phyloP scores from a whole-genome alignment of 2,329 filamentous ascomycete species.

The Fusarium dimerum region DNA sequence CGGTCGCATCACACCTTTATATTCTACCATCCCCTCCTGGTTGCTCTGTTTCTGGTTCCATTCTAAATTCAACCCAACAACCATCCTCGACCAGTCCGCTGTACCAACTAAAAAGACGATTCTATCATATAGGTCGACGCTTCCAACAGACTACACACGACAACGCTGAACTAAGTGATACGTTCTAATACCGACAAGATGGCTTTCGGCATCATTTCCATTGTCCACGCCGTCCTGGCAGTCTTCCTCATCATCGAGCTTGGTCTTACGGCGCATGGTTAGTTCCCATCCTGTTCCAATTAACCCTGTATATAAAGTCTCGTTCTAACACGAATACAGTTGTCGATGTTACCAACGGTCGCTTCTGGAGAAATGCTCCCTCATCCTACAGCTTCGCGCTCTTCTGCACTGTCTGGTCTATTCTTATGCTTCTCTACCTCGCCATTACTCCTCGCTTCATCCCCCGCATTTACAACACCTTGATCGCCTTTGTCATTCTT shows the following conservation, averaged over 20 bases:
- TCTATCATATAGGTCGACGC: neutral
- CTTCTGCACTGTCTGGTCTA: slow-evolving; percentile 76
- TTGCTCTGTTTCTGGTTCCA: too few relatives aligned
- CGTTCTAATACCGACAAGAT: slow-evolving; percentile 34
- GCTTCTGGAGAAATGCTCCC: slow-evolving; percentile 41
- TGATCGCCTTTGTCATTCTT: slow-evolving; percentile 68
- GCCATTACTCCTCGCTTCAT: slow-evolving; percentile 66
- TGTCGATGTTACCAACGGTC: slow-evolving; percentile 39
- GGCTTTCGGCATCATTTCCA: slow-evolving; percentile 57
- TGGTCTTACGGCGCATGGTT: slow-evolving; percentile 74
- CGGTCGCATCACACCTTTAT: neutral
- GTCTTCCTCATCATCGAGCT: slow-evolving; percentile 74
- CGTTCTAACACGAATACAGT: slow-evolving; percentile 14
- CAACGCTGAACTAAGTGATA: neutral
- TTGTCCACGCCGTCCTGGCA: slow-evolving; percentile 66
- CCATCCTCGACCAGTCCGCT: too few relatives aligned
- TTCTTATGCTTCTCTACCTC: slow-evolving; percentile 71
- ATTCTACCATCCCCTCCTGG: neutral
- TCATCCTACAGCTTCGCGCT: slow-evolving; percentile 73
- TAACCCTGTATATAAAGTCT: neutral
- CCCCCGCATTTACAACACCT: slow-evolving; percentile 61
- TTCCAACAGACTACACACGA: neutral
- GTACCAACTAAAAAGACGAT: too few relatives aligned
- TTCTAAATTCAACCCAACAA: too few relatives aligned
- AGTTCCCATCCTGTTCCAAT: slow-evolving; percentile 21